Base-by-base conservation (phyloP, 805 yeast species). In the Lachancea kluyveri region DNA sequence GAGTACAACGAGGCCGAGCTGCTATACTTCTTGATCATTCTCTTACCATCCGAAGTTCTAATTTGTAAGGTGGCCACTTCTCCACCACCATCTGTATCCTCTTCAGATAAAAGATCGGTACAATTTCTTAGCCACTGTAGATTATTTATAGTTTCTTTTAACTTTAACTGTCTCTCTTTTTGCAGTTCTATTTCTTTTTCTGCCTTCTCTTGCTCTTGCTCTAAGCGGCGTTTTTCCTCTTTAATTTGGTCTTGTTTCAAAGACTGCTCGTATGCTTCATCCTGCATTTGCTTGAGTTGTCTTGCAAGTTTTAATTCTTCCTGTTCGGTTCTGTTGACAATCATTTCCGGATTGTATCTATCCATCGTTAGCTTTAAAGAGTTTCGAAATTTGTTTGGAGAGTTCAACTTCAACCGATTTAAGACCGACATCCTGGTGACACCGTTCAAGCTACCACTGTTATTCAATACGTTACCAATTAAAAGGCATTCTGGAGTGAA, bases 221-320 rank as follows among this genome's bases (percentile, higher is more conserved):
- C n/a, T n/a, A n/a, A n/a, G n/a, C n/a, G n/a, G 41, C 66, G 70
- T 38, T 69, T 62, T 23, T 64, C 56, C 46, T 70, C 71, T 46
- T 78, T 76, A 24, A 65, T 43, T 42, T 62, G 66, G 54, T 83
- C 92, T 28, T 61, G 64, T 21, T 67, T 58, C 30, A 82, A 57
- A 0, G 86, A 75, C 39, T 67, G 70, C 42, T 74, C 68, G 47
- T 75, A 83, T 12, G 84, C 85, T 29, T 63, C 59, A 43, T 81
- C 86, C 52, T 82, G 92, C 40, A 74, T 68, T 43, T 72, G 69
- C 42, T 74, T 68, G 12, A 82, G 58, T 17, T 70, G 59, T 46
- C 86, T 74, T 21, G 78, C 67, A 39, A 69, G 54, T 26, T 70
- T 72, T 30, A 74, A 59, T 37, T 80, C 84, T 35, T 74, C 67